Conservation (phyloP, 1,139 yeast genomes). For the Candida gigantensis region DNA sequence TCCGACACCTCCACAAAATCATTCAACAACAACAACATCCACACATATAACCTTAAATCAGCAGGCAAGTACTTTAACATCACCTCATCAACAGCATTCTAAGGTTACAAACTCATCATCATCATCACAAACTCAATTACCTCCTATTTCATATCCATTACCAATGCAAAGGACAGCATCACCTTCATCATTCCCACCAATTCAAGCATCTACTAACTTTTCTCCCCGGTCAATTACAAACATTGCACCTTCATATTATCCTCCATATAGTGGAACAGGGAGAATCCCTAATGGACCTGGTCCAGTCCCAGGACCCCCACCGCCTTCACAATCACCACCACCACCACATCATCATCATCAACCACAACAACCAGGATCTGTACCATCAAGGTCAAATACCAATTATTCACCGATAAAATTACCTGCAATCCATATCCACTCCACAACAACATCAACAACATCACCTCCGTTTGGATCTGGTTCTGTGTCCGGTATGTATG, state of each 20-base stretch:
- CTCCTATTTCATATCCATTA: slow-evolving; percentile 11
- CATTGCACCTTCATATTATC: slow-evolving; percentile 35
- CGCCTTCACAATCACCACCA: slow-evolving; percentile 15
- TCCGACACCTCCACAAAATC: slow-evolving; percentile 6
- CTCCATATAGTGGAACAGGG: slow-evolving; percentile 39
- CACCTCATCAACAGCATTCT: slow-evolving; percentile 5
- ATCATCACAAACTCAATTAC: slow-evolving; percentile 7
- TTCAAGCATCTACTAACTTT: slow-evolving; percentile 8
- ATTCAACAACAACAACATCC: slow-evolving; percentile 6
- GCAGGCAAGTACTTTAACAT: slow-evolving; percentile 1
- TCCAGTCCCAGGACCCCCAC: slow-evolving; percentile 49
- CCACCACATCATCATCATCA: slow-evolving; percentile 7
- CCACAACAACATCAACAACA: slow-evolving; percentile 3
- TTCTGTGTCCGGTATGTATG: no score
- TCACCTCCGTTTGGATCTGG: no score
- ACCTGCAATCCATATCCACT: slow-evolving; percentile 10
- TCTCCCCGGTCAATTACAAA: no score
- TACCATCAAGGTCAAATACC: no score
- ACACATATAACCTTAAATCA: slow-evolving; percentile 8
- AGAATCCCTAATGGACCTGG: slow-evolving; percentile 50
- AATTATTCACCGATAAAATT: slow-evolving; percentile 2
- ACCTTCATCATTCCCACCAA: slow-evolving; percentile 13
- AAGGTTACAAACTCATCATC: slow-evolving; percentile 10
- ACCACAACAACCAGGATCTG: background rate
- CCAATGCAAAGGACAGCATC: slow-evolving; percentile 7